phyloP scores from a whole-genome alignment of 2,329 filamentous ascomycete genomes.

The Botrytis sinoallii region DNA sequence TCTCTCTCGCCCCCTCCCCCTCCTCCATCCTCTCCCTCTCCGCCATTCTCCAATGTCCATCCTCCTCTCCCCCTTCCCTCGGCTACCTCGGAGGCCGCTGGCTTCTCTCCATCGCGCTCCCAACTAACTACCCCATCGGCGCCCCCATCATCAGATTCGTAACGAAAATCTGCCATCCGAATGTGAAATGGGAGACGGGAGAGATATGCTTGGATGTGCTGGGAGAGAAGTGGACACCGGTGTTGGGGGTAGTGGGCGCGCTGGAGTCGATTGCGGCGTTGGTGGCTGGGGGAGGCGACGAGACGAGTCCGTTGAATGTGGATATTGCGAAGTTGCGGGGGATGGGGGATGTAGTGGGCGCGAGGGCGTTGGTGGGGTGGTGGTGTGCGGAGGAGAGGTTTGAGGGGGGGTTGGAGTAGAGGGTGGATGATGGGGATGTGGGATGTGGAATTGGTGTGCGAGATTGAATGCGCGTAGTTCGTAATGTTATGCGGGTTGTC shows the following conservation, averaged over 20 bases:
- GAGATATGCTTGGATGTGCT: constrained; percentile 94
- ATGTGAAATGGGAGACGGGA: constrained; percentile 70
- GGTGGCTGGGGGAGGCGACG: constrained; percentile 63
- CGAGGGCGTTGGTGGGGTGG: constrained; percentile 67
- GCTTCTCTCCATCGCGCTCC: constrained; percentile 75
- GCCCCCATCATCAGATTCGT: constrained; percentile 77
- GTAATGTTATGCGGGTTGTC: too few relatives aligned
- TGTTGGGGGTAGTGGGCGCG: constrained; percentile 75
- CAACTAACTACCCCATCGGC: constrained; percentile 71
- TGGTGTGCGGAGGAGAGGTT: constrained; percentile 53
- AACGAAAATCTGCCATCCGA: constrained; percentile 85
- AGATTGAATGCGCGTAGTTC: not conserved
- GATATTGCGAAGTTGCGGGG: constrained; percentile 70
- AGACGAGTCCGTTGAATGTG: constrained; percentile 70
- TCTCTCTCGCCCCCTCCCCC: constrained; percentile 53
- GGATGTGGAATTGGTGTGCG: not conserved
- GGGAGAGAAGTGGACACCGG: constrained; percentile 74
- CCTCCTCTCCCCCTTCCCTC: constrained; percentile 59
- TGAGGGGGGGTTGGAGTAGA: constrained; percentile 16
- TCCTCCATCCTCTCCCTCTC: constrained; percentile 54
- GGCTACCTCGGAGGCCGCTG: constrained; percentile 62
- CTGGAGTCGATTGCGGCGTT: constrained; percentile 71
- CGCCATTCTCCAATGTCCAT: constrained; percentile 46
- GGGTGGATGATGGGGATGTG: not conserved
- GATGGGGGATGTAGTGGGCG: constrained; percentile 63